A percentile compares a stretch with the other conserved stretches of the same genome.
Conservation (phyloP, 73 alveolate species). For the Paramecium sexaurelia region DNA sequence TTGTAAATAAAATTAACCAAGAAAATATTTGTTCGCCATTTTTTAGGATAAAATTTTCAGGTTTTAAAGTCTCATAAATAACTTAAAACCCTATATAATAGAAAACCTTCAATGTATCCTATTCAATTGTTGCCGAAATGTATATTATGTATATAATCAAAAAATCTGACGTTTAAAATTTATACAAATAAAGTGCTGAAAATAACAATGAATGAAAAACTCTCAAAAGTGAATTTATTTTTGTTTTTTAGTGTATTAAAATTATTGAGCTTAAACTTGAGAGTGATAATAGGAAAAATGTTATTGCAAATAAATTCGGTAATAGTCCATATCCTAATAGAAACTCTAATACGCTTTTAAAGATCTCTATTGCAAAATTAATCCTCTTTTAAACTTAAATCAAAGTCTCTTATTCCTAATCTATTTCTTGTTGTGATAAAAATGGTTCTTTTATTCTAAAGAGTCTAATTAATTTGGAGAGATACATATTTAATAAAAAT, state of each 20-base stretch:
- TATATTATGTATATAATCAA: neutral
- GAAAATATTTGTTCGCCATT: neutral
- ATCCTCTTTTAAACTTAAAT: neutral
- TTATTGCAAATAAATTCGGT: neutral
- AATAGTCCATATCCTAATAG: neutral
- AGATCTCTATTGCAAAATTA: neutral
- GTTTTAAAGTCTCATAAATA: neutral
- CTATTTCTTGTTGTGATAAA: neutral
- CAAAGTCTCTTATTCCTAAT: neutral
- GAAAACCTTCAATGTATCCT: neutral
- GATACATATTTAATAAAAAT: neutral
- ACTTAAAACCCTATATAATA: neutral
- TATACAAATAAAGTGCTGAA: neutral
- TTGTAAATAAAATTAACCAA: constrained; percentile 12
- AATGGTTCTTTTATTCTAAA: neutral
- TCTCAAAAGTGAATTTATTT: neutral
- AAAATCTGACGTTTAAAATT: neutral
- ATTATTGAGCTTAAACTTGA: neutral
- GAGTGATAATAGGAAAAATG: neutral
- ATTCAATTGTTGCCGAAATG: neutral
- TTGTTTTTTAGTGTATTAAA: neutral
- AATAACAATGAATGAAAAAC: neutral
- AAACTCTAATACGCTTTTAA: neutral
- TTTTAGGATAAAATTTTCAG: neutral
- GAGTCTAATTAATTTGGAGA: neutral